Base-by-base conservation (phyloP, 148 eudicot species). In the Rhododendron ovatum region DNA sequence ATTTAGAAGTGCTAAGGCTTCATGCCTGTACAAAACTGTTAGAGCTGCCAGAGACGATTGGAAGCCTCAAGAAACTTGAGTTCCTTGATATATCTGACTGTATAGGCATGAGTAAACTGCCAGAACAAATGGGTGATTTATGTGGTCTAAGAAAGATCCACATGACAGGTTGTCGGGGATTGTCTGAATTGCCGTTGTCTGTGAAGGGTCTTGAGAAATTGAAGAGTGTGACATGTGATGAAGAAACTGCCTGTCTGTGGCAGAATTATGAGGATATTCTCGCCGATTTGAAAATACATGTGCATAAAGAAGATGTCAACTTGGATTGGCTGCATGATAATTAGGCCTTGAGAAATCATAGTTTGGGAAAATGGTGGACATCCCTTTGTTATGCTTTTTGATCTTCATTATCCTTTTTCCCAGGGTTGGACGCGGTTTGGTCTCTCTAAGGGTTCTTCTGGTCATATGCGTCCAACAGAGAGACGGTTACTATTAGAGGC, bases 1-100 rank as follows among this genome's bases (percentile, higher is more conserved):
- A 80, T 73, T 80, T 88, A 51, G 26, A 88, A 78, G 53, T 59
- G 6, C 24, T 88, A 76, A 73, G 86, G 33, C 84, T 88, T 35
- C 28, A 41, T 53, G 75, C 82, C 30, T 88, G 90, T 47, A 69
- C 88, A 6, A 37, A 45, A 24, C 82, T 88, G 22, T 6, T 13
- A 20, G 35, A 28, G 55, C 61, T 88, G 45, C 87, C 90, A 0
- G 84, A 83, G 28, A 35, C 85, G 15, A 69, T 86, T 84, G 86
- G 88, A 83, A 48, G 83, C 55, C 86, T 88, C 28, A 14, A 69
- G 12, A 84, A 80, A 57, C 81, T 88, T 82, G 48, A 15, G 1
- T 80, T 79, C 24, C 84, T 88, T 24, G 88, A 88, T 63, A 15
- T 88, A 80, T 80, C 88, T 1, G 71, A 80, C 67, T 88, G 88